Evolutionary conservation across 1,284 basidiomycete species (phyloP), one percentile per base, ranked within the genome.

Genomic region (Boletus smithii): DNA sequence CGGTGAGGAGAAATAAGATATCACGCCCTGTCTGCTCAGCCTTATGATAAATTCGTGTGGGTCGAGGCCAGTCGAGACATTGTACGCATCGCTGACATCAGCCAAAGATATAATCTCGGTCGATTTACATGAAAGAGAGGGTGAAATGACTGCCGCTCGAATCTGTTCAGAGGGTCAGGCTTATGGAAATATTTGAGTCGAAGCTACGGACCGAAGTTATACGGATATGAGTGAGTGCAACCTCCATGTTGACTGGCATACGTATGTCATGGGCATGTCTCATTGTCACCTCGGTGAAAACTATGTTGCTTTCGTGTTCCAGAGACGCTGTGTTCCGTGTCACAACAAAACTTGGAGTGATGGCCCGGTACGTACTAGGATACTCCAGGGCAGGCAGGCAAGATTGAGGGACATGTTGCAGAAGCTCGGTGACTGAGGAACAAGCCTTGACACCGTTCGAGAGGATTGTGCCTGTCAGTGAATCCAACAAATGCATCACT

Each of bases 31-130:
- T 50, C 79, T 80, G 57, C 78, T 83, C 56, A 83, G 75, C 34
- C 88, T 76, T 57, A 94, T 83, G 50, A 91, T 85, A 58, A 94
- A 88, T 60, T 92, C 88, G 49, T 87, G 74, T n/a, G 76, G 71
- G 46, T 91, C 85, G 13, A 81, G 75, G 7, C 85, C 83, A 4
- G 81, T 85, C 3, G 83, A 80, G 14, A 90, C 82, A 45, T 86
- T 87, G 62, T 91, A 88, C 2, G 91, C 80, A 59, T 95, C 91
- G 67, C 88, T 90, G 54, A 95, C 79, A 50, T 93, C 91, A 4
- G 77, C 70, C 46, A 91, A 73, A 2, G 82, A 79, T 44, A 94
- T 83, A 49, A 89, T 81, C 57, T 93, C 91, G 0, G 83, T 87
- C 1, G 87, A 80, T 68, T 83, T 82, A 66, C 83, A 88, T 4